Base-by-base conservation (phyloP, 192 early-diverging fungal species). In the Dissophora globulifera region DNA sequence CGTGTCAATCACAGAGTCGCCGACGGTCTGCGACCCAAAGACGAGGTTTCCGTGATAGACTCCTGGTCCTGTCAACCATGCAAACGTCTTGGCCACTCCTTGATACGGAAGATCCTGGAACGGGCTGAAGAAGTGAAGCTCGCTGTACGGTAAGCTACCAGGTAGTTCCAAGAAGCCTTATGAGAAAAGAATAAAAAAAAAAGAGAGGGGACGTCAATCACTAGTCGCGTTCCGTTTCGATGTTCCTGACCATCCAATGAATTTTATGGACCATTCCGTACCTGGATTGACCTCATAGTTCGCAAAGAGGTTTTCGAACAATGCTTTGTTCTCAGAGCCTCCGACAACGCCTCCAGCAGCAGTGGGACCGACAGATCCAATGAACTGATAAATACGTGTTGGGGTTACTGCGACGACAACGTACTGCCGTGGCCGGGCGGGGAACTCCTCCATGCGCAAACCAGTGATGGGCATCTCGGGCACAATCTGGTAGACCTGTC, bases 41-140 rank as follows among this genome's bases (percentile, higher is more conserved):
- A 86, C 85, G 12, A 98, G 82, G 26, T 86, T 85, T 32, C 96
- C 95, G 65, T 90, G 90, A 62, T 93, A 97, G 6, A 98, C 86
- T 50, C 96, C 96, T 43, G 94, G 88, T 1, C 83, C 88, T 4
- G 96, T 96, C 59, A 95, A 62, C 97, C 97, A 99, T 3, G 92
- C 92, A 87, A 97, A 96, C 29, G 86, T 88, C 54, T 93, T 88
- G 1, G 92, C 89, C 16, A 85, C 66, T 19, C 87, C 87, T 50
- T 86, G 88, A 29, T 83, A 80, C n/a, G 88, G 88, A 22, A 86
- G 70, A 53, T 90, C 89, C 56, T 93, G 81, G 64, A 81, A 91
- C 12, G 78, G 85, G 51, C 87, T 88, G 74, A 86, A 93, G 51
- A 94, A 90, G 22, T 90, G 86, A 10, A 93, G 63, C 25, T 88